These are phyloP conservation scores for Epichloe typhina DNA, from an alignment of 2,329 filamentous ascomycete genomes.

Conservation along the genomic window DNA sequence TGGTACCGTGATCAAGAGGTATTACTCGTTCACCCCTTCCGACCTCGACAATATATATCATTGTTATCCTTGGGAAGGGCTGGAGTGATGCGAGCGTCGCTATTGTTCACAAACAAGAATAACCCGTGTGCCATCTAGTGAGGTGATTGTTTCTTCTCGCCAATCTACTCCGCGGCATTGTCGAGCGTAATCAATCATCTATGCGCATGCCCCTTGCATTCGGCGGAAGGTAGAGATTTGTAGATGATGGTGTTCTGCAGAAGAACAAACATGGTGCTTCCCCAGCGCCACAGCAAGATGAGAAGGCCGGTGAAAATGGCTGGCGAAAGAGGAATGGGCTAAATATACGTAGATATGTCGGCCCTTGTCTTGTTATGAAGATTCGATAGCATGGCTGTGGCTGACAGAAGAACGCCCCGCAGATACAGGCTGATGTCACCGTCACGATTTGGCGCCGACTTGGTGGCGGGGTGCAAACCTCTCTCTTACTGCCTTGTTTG, in stretches of 20 bases:
- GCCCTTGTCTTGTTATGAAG: too few relatives aligned
- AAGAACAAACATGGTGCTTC: too few relatives aligned
- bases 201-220: constrained; percentile 56
- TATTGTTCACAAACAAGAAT: constrained; percentile 41
- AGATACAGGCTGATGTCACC: constrained; percentile 1
- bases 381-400: not conserved
- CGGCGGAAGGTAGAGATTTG: constrained; percentile 59
- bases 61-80: not conserved
- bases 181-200: constrained; percentile 48
- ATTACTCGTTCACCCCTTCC: constrained; percentile 44
- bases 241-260: too few relatives aligned
- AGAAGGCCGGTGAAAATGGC: too few relatives aligned
- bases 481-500: not conserved
- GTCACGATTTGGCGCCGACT: not conserved
- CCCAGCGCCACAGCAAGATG: too few relatives aligned
- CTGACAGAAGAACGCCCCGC: not conserved
- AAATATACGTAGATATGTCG: too few relatives aligned
- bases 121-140: constrained; percentile 30
- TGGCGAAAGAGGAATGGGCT: too few relatives aligned
- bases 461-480: not conserved
- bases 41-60: constrained; percentile 39
- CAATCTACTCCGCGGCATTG: constrained; percentile 51
- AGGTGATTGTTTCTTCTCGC: constrained; percentile 47
- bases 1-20: constrained; percentile 34
- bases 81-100: not conserved